Percentiles rank a stretch among this genome's conserved stretches.
Conservation (phyloP, 495 filamentous ascomycete genomes). For the Aspergillus avenaceus region DNA sequence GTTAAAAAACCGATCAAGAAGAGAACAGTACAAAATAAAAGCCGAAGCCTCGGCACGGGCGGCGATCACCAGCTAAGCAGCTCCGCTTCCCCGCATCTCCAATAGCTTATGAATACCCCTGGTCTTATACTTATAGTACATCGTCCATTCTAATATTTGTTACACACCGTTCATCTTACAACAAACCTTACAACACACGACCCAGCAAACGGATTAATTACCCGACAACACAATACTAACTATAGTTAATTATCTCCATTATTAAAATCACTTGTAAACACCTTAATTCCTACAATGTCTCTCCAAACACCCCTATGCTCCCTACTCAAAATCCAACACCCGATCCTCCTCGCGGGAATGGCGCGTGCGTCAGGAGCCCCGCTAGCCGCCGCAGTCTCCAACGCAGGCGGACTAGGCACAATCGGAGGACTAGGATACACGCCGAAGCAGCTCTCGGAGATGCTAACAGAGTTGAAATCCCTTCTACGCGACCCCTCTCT, state of each 20-base stretch:
- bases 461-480: conserved; percentile 78
- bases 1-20: neutral
- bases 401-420: conserved; percentile 81
- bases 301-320: conserved; percentile 73
- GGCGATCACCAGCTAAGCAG: neutral
- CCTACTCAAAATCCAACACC: conserved; percentile 73
- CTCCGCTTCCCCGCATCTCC: conserved; percentile 28
- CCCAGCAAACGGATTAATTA: too few species aligned
- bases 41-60: conserved; percentile 25
- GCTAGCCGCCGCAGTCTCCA: conserved; percentile 82
- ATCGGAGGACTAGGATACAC: conserved; percentile 87
- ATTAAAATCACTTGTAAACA: too few species aligned
- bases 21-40: neutral
- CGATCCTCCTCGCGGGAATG: conserved; percentile 87
- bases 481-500: conserved; percentile 57
- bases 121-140: too few species aligned
- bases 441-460: conserved; percentile 68
- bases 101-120: neutral
- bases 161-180: too few species aligned
- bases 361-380: conserved; percentile 70
- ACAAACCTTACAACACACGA: neutral
- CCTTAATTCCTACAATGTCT: conserved; percentile 44
- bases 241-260: too few species aligned
- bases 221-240: neutral
- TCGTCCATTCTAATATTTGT: too few species aligned